Evolutionary conservation across 225 moss, liverwort and hornwort species (phyloP).

Genomic region (Straminergon stramineum): DNA sequence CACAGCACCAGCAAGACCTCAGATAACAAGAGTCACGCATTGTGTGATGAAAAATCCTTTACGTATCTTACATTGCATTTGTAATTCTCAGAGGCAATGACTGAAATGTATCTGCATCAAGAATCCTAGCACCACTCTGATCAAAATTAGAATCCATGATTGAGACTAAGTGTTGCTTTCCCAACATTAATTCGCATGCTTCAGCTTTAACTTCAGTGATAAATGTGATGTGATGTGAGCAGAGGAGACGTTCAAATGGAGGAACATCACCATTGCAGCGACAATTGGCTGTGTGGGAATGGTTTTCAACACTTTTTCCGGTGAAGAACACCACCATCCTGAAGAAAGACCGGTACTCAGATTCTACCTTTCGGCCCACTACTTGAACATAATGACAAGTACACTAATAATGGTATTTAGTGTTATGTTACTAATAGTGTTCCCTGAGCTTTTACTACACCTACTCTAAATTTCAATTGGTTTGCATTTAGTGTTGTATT

Average conservation of each 20-base stretch:
- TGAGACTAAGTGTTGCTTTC: neutral
- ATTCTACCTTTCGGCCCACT: neutral
- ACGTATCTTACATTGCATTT: neutral
- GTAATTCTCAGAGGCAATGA: neutral
- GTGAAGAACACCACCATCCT: constrained; percentile 22
- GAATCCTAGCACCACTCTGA: neutral
- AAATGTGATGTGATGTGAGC: neutral
- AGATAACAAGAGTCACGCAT: neutral
- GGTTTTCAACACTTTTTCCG: constrained; percentile 22
- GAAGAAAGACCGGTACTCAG: constrained; percentile 22
- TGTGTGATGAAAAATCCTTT: neutral
- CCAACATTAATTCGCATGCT: neutral
- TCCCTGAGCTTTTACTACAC: too few species aligned
- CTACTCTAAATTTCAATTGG: too few species aligned
- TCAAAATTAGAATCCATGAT: neutral
- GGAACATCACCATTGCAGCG: constrained; percentile 37
- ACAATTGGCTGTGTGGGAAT: constrained; percentile 20
- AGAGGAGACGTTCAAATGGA: constrained; percentile 51
- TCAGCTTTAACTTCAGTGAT: neutral
- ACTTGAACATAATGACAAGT: neutral
- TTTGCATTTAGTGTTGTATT: too few species aligned
- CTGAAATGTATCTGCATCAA: neutral
- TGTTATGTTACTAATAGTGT: too few species aligned
- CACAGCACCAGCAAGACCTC: too few species aligned
- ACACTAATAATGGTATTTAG: too few species aligned